These are phyloP conservation scores for Cystobasidium onofrii DNA, from an alignment of 768 basidiomycete species.

Conservation along the genomic window DNA sequence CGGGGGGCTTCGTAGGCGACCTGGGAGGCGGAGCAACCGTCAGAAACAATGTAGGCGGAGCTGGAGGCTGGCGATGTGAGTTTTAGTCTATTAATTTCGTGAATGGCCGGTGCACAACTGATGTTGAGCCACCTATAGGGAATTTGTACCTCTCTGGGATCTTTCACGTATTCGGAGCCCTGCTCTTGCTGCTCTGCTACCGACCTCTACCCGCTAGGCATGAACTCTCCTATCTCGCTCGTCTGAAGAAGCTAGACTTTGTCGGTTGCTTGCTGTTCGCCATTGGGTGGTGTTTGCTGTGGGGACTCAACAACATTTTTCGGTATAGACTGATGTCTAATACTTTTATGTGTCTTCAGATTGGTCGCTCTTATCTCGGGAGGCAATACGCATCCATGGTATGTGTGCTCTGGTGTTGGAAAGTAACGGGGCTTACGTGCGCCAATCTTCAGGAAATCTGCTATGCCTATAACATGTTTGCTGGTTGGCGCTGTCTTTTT, in stretches of 20 bases:
- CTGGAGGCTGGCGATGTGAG: conserved; percentile 6
- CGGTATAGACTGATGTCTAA: not conserved
- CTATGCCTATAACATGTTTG: not conserved
- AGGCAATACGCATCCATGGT: conserved; percentile 3
- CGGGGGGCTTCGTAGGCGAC: not conserved
- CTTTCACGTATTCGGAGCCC: not conserved
- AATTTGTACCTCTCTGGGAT: not conserved
- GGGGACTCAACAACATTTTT: too few species aligned
- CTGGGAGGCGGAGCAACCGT: not conserved
- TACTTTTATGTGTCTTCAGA: not conserved
- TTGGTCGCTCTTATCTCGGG: not conserved
- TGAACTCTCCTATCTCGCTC: not conserved
- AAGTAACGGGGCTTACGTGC: too few species aligned
- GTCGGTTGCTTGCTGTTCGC: not conserved
- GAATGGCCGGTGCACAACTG: too few species aligned
- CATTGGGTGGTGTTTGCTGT: not conserved
- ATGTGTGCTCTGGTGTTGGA: too few species aligned
- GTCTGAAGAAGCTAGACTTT: conserved; percentile 1
- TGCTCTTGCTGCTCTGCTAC: not conserved
- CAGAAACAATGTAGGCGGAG: not conserved
- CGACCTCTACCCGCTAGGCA: not conserved
- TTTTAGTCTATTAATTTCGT: too few species aligned
- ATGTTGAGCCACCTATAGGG: too few species aligned
- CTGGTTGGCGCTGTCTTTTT: not conserved
- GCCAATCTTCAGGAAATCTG: not conserved